Conservation (phyloP, 768 basidiomycete genomes). For the Mrakia hoshinonis region DNA sequence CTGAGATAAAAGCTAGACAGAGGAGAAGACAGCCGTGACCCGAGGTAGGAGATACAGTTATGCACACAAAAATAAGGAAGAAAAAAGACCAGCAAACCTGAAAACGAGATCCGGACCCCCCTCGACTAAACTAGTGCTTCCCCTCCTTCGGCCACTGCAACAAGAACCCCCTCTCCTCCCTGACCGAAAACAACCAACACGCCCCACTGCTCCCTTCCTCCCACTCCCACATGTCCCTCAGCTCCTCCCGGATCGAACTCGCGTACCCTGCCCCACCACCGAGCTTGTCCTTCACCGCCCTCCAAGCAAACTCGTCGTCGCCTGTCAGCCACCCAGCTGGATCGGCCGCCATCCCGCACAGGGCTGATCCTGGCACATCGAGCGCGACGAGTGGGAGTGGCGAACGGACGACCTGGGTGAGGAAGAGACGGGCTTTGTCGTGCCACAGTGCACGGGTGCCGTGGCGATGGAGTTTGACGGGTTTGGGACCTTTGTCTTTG, state of each 20-base stretch:
- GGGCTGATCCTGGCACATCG: slow-evolving; percentile 4
- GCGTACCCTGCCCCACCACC: slow-evolving; percentile 10
- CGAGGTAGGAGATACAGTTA: not conserved
- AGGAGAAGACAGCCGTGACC: too few relatives aligned
- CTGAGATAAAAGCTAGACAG: too few relatives aligned
- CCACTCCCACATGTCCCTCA: slow-evolving; percentile 15
- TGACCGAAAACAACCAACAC: slow-evolving; percentile 8
- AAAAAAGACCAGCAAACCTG: not conserved
- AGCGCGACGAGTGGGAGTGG: slow-evolving; percentile 21
- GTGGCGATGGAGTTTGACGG: slow-evolving; percentile 18
- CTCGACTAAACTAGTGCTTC: not conserved
- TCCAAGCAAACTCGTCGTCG: slow-evolving; percentile 12
- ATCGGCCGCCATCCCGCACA: slow-evolving; percentile 22
- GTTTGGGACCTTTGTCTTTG: slow-evolving; percentile 2
- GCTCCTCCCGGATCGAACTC: slow-evolving; percentile 18
- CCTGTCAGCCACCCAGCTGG: slow-evolving; percentile 3
- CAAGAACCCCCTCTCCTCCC: slow-evolving; percentile 11
- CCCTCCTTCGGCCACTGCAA: slow-evolving; percentile 11
- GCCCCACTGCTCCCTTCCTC: not conserved
- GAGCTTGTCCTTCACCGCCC: slow-evolving; percentile 12
- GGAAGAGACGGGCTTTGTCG: slow-evolving; percentile 22
- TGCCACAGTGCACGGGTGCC: slow-evolving; percentile 11
- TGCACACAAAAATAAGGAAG: not conserved
- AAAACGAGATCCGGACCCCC: not conserved
- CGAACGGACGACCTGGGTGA: slow-evolving; percentile 7